These are phyloP conservation scores for Podila epigama DNA, from an alignment of 192 early-diverging fungal species.

Conservation along the genomic window DNA sequence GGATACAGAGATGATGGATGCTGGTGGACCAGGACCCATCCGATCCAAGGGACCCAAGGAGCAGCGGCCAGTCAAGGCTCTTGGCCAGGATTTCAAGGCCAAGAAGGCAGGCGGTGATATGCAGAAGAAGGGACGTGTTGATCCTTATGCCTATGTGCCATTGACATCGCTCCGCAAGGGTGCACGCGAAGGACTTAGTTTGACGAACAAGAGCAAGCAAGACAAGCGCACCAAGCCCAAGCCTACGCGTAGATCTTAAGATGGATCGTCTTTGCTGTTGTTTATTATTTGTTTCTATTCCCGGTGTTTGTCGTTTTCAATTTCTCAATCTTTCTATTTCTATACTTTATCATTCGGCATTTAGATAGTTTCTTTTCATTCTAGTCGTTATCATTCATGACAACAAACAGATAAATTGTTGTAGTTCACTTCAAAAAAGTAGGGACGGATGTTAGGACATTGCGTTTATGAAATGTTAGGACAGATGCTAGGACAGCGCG, in stretches of 20 bases:
- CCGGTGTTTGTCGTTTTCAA: neutral
- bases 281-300: no score
- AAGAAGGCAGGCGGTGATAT: slow-evolving; percentile 94
- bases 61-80: slow-evolving; percentile 47
- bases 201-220: slow-evolving; percentile 45
- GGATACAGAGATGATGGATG: slow-evolving; percentile 55
- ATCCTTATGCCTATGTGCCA: slow-evolving; percentile 97
- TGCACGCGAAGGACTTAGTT: slow-evolving; percentile 27
- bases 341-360: neutral
- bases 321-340: neutral
- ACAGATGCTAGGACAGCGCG: no score
- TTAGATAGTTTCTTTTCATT: neutral
- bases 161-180: slow-evolving; percentile 59
- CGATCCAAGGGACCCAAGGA: slow-evolving; percentile 48
- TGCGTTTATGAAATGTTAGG: no score
- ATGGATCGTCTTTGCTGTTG: neutral
- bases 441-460: no score
- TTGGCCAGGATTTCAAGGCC: slow-evolving; percentile 85
- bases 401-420: no score
- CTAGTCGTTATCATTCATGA: no score
- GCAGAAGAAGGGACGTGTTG: slow-evolving; percentile 83
- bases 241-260: slow-evolving; percentile 27
- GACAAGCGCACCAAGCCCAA: slow-evolving; percentile 46
- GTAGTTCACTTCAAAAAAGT: no score
- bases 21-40: slow-evolving; percentile 39